Evolutionary conservation across 1,284 basidiomycete genomes (phyloP), one percentile per base, ranked within the genome.

Genomic region (Sutorius eximius): DNA sequence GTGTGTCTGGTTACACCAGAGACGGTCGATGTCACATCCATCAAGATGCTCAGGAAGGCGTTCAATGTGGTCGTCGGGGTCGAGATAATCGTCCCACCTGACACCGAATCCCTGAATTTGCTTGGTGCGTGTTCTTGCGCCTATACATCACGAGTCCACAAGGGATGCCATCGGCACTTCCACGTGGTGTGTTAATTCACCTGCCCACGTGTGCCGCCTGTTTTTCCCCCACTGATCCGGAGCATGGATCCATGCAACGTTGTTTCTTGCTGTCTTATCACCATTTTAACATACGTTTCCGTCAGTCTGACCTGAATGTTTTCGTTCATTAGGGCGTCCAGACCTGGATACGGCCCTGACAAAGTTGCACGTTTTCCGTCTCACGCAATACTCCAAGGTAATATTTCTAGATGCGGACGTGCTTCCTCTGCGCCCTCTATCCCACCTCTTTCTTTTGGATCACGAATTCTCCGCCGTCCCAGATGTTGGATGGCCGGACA

Each of bases 401-500:
- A 85, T 98, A 66, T 98, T 96, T 73, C 85, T 99, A 55, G 96
- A 99, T 73, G 95, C 96, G 61, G 96, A 99, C 71, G 87, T 95
- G 45, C 87, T 99, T 57, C 93, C 95, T 44, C 80, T 97, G 48
- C 85, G 86, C 16, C 89, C 93, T 20, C 75, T 98, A 48, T 89
- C 91, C 22, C 93, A 95, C 70, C 83, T 98, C n/a, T 95, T 98
- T 71, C 77, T 78, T 27, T 72, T 88, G 48, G 80, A 86, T 13
- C 77, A 88, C 67, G 86, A 89, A 57, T 91, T 91, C 61, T 89
- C 95, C 41, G 96, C 96, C 11, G 90, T 87, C 16, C 93, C 96
- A 6, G 96, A 99, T 72, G 91, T 93, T 30, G 96, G 96, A 61
- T 99, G 96, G 96, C 96, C 96, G 38, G 96, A 99, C 72, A 95